These are phyloP conservation scores for Tympanopsis confertula DNA, from an alignment of 2,329 filamentous ascomycete genomes.

Conservation along the genomic window DNA sequence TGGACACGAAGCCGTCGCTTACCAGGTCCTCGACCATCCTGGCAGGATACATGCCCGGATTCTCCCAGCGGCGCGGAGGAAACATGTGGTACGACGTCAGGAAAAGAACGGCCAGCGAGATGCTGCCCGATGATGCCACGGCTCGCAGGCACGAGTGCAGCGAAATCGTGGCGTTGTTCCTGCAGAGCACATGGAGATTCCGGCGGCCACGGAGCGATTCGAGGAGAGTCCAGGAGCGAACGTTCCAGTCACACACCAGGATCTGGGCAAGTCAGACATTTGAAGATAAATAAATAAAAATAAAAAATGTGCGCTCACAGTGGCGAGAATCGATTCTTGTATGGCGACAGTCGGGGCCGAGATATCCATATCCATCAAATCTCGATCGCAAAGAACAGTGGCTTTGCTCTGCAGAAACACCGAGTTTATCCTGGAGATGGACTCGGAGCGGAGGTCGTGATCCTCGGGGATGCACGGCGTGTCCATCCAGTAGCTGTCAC, in stretches of 20 bases:
- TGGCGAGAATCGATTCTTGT: background rate
- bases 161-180: conserved; percentile 3
- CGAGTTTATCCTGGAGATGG: background rate
- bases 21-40: conserved; percentile 2
- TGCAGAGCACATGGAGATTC: conserved; percentile 7
- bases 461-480: background rate
- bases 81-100: background rate
- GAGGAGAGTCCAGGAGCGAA: background rate
- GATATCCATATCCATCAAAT: background rate
- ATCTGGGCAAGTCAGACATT: too few species aligned
- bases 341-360: background rate
- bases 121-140: background rate
- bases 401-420: background rate
- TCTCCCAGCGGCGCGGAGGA: background rate
- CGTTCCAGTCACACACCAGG: background rate
- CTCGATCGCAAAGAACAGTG: background rate
- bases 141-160: background rate
- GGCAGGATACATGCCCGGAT: background rate
- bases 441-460: background rate
- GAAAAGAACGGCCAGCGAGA: background rate
- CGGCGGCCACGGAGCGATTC: conserved; percentile 5
- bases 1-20: conserved; percentile 5
- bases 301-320: too few species aligned
- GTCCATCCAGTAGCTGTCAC: background rate
- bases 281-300: too few species aligned